These are phyloP conservation scores for Fusarium pininemorale DNA, from an alignment of 2,329 filamentous ascomycete genomes.

Conservation along the genomic window DNA sequence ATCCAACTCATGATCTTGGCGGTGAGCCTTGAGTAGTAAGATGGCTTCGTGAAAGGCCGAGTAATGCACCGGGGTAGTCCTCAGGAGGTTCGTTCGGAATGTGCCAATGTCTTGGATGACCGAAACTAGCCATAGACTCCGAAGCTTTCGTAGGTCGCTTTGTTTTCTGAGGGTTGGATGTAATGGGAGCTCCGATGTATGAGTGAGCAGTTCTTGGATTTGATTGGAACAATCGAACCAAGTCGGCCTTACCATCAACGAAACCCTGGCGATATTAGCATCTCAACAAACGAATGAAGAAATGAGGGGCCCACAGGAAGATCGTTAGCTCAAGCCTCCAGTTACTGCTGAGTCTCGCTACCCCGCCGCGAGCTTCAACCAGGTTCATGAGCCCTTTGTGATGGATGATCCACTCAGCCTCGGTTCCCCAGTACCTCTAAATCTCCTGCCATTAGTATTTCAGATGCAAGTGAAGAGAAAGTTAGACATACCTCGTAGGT, in stretches of 20 bases:
- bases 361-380: neutral
- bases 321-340: constrained; percentile 10
- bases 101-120: constrained; percentile 3
- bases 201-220: neutral
- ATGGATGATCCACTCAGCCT: constrained; percentile 6
- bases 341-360: neutral
- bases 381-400: constrained; percentile 2
- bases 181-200: neutral
- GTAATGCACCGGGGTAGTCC: neutral
- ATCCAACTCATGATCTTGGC: neutral
- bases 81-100: neutral
- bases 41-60: neutral
- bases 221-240: constrained; percentile 16
- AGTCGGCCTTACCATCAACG: neutral
- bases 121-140: neutral
- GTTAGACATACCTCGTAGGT: neutral
- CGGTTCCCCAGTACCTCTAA: constrained; percentile 10
- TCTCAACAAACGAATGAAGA: neutral
- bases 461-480: fast-evolving
- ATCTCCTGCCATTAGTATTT: neutral
- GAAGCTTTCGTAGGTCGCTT: neutral
- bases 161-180: neutral
- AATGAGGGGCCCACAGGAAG: neutral
- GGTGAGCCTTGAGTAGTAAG: neutral
- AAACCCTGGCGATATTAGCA: neutral